Conservation (phyloP, 345 rosid species). For the Euphorbia lathyris region DNA sequence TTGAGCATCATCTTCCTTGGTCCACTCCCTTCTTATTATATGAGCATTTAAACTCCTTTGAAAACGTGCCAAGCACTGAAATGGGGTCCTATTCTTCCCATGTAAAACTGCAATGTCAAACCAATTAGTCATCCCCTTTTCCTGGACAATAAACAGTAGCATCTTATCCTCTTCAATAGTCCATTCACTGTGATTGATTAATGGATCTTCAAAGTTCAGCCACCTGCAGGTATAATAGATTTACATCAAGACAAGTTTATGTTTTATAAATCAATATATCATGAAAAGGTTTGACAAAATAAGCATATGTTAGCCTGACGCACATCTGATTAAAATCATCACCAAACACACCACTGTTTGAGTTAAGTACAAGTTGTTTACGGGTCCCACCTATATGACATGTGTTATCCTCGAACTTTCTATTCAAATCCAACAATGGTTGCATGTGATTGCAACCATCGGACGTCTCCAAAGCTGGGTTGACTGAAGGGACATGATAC, state of each 20-base stretch:
- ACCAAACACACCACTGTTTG: constrained; percentile 18
- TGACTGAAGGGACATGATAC: constrained; percentile 29
- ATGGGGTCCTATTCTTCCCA: constrained; percentile 84
- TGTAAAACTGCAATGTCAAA: constrained; percentile 56
- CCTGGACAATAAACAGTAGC: constrained; percentile 53
- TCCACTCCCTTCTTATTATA: constrained; percentile 76
- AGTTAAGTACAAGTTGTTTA: constrained; percentile 20
- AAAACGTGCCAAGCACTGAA: constrained; percentile 74
- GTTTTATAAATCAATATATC: constrained; percentile 10
- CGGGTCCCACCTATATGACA: constrained; percentile 24
- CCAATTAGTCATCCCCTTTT: constrained; percentile 65
- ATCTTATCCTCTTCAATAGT: constrained; percentile 65
- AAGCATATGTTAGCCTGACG: constrained; percentile 10
- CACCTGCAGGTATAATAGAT: constrained; percentile 48
- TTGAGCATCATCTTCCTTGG: constrained; percentile 74
- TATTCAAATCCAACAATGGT: constrained; percentile 30
- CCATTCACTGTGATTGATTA: constrained; percentile 63
- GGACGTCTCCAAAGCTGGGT: constrained; percentile 24
- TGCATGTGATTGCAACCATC: constrained; percentile 26
- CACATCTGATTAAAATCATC: constrained; percentile 26
- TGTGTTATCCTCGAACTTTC: constrained; percentile 23
- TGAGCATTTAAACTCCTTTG: constrained; percentile 76
- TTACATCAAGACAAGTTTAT: constrained; percentile 11
- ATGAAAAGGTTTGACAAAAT: neutral
- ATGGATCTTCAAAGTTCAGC: constrained; percentile 79